phyloP scores from a whole-genome alignment of 2,329 filamentous ascomycete genomes.

The Dissoconium aciculare region DNA sequence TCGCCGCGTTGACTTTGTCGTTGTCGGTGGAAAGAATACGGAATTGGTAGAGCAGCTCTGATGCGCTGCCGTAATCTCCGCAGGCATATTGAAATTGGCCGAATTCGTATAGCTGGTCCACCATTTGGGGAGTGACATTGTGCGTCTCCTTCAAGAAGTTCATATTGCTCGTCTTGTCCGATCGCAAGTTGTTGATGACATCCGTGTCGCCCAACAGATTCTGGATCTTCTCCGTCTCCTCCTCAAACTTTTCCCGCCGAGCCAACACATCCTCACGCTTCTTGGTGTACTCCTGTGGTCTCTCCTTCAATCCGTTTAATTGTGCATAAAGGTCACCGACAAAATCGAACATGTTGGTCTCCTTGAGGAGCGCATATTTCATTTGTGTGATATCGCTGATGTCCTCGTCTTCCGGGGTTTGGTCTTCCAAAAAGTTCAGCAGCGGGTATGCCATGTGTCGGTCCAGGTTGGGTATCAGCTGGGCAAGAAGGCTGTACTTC shows the following conservation, averaged over 20 bases:
- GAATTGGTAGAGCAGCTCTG: constrained; percentile 93
- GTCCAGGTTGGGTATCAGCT: constrained; percentile 83
- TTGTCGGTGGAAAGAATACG: constrained; percentile 95
- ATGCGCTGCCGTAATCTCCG: constrained; percentile 78
- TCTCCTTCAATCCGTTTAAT: constrained; percentile 61
- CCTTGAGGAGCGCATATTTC: constrained; percentile 87
- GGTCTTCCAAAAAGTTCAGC: constrained; percentile 75
- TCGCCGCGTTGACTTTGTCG: constrained; percentile 89
- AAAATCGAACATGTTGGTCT: constrained; percentile 98
- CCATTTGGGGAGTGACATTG: constrained; percentile 86
- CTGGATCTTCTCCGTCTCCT: constrained; percentile 77
- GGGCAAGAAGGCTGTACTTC: constrained; percentile 69
- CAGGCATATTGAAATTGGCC: constrained; percentile 97
- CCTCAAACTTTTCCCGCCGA: constrained; percentile 67
- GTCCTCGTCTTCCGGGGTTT: constrained; percentile 65
- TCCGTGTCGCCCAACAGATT: constrained; percentile 76
- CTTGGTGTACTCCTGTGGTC: constrained; percentile 71
- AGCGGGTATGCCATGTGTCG: constrained; percentile 93
- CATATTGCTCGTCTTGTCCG: constrained; percentile 98
- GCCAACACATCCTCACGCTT: constrained; percentile 81
- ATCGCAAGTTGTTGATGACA: constrained; percentile 78
- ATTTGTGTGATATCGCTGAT: constrained; percentile 61
- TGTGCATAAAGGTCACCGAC: constrained; percentile 84
- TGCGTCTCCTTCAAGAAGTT: constrained; percentile 95
- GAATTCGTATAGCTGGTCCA: constrained; percentile 87